A percentile compares a stretch with the other conserved stretches of the same genome.
Conservation (phyloP, 371 early-diverging fungal species). For the Polyrhizophydium stewartii region DNA sequence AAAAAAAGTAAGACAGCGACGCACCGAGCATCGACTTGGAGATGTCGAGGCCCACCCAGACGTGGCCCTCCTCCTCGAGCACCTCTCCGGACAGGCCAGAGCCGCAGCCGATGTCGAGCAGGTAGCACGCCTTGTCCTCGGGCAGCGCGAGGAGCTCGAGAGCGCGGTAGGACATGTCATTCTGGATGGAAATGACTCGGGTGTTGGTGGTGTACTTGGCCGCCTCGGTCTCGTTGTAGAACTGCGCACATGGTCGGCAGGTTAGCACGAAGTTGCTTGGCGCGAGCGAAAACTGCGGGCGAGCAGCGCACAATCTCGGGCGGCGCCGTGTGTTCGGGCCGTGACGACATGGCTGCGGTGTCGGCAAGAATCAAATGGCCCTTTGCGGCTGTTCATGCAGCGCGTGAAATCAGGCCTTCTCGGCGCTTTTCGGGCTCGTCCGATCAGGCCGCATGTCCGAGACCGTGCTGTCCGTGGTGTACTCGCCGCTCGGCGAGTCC, state of each 20-base stretch:
- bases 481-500: too few relatives aligned
- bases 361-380: too few relatives aligned
- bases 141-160: constrained; percentile 86
- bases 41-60: constrained; percentile 98
- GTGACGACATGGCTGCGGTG: constrained; percentile 5
- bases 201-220: constrained; percentile 89
- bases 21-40: constrained; percentile 85
- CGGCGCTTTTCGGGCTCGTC: too few relatives aligned
- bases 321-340: constrained; percentile 94
- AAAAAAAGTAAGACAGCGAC: constrained; percentile 12
- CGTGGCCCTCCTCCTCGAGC: constrained; percentile 87
- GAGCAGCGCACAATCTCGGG: constrained; percentile 82
- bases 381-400: too few relatives aligned
- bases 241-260: constrained; percentile 10
- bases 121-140: constrained; percentile 62
- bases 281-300: background rate
- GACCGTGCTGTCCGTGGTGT: too few relatives aligned
- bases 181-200: constrained; percentile 88
- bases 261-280: background rate
- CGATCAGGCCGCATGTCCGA: too few relatives aligned
- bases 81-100: constrained; percentile 95
- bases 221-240: constrained; percentile 79
- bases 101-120: constrained; percentile 98
- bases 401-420: too few relatives aligned
- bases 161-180: constrained; percentile 89